These are phyloP conservation scores for Trametes coccinea DNA, from an alignment of 768 basidiomycete genomes.

Conservation along the genomic window DNA sequence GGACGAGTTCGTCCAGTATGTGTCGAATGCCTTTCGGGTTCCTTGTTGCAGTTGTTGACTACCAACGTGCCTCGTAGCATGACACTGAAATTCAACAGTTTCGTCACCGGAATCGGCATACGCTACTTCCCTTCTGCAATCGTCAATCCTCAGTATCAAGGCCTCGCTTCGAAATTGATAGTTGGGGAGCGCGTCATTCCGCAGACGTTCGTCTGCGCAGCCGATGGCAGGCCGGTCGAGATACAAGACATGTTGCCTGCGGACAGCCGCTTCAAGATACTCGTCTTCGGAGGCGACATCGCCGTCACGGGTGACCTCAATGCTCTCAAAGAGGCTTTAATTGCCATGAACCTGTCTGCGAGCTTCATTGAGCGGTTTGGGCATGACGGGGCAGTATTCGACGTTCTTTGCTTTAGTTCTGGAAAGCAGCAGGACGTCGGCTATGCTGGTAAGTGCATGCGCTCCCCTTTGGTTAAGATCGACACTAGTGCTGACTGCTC, in stretches of 20 bases:
- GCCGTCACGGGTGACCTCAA: conserved; percentile 22
- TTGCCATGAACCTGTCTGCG: conserved; percentile 11
- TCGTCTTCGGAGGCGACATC: conserved; percentile 48
- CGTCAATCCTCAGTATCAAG: conserved; percentile 36
- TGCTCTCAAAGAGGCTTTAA: conserved; percentile 22
- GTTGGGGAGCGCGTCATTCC: conserved; percentile 53
- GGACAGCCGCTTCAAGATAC: conserved; percentile 49
- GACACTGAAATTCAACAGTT: conserved; percentile 45
- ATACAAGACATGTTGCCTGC: conserved; percentile 51
- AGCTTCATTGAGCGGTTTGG: conserved; percentile 23
- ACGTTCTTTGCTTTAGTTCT: conserved; percentile 4
- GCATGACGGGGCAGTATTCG: neutral
- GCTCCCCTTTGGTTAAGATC: neutral
- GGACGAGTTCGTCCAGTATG: conserved; percentile 46
- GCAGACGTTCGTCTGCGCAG: conserved; percentile 45
- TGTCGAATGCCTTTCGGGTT: neutral
- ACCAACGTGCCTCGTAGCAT: conserved; percentile 31
- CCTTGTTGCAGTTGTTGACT: neutral
- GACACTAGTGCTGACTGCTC: conserved; percentile 32
- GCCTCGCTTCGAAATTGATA: conserved; percentile 39
- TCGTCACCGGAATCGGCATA: conserved; percentile 48
- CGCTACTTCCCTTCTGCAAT: conserved; percentile 46
- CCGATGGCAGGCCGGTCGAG: conserved; percentile 48
- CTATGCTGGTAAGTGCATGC: neutral
- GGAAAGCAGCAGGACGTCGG: neutral